Evolutionary conservation across 192 early-diverging fungal genomes (phyloP).

Genomic region (Gigaspora rosea): DNA sequence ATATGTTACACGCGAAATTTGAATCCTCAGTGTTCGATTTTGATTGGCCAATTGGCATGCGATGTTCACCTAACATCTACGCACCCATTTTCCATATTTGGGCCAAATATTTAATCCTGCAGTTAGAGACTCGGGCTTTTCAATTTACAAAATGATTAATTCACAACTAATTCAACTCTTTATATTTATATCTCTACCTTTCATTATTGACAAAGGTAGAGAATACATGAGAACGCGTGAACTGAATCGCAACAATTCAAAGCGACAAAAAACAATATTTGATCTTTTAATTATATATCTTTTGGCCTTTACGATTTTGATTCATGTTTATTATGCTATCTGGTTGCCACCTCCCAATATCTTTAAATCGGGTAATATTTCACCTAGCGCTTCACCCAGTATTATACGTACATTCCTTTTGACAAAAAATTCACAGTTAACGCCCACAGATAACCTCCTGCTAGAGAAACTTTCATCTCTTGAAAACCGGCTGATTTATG

Average conservation of each 20-base stretch:
- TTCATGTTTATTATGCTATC: not conserved
- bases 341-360: constrained; percentile 16
- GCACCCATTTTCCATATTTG: too few species aligned
- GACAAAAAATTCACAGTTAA: not conserved
- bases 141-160: not conserved
- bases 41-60: too few species aligned
- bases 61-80: too few species aligned
- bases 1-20: too few species aligned
- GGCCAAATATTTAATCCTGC: too few species aligned
- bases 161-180: constrained; percentile 10
- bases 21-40: too few species aligned
- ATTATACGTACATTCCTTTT: not conserved
- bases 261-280: constrained; percentile 14
- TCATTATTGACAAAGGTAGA: not conserved
- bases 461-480: constrained; percentile 29
- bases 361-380: not conserved
- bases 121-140: too few species aligned
- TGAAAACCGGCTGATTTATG: constrained; percentile 31
- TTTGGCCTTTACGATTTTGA: not conserved
- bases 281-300: constrained; percentile 11
- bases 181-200: not conserved
- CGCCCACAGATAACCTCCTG: constrained; percentile 8
- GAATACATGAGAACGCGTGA: not conserved
- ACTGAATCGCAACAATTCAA: not conserved
- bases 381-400: not conserved